Evolutionary conservation across 495 filamentous ascomycete genomes (phyloP).

Genomic region (Tuber magnatum): DNA sequence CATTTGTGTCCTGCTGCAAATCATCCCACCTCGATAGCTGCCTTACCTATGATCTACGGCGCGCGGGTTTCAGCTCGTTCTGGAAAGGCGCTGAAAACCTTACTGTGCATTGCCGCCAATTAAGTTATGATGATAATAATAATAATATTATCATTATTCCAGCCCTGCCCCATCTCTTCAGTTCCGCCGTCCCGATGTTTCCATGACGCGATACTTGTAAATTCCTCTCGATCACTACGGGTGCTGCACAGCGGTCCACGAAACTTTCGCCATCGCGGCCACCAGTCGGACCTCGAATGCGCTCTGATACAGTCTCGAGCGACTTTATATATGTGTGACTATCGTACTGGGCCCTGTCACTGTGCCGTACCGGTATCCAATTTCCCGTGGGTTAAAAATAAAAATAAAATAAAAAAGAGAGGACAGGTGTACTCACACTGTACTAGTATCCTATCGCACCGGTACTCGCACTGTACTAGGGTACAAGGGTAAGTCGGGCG

Average conservation of each 20-base stretch:
- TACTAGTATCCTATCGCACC: too few relatives aligned
- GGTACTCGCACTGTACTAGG: too few relatives aligned
- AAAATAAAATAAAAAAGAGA: too few relatives aligned
- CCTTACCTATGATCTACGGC: background rate
- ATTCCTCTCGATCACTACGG: background rate
- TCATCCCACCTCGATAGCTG: background rate
- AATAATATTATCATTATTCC: too few relatives aligned
- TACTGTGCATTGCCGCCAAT: background rate
- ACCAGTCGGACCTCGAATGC: background rate
- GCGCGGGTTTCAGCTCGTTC: background rate
- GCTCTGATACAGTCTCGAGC: background rate
- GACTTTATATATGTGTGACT: background rate
- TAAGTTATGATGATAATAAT: too few relatives aligned
- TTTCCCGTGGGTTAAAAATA: background rate
- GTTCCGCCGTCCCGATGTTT: too few relatives aligned
- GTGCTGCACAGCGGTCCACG: too few relatives aligned
- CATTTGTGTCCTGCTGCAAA: background rate
- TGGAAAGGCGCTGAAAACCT: background rate
- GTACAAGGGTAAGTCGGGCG: too few relatives aligned
- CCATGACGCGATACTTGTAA: too few relatives aligned
- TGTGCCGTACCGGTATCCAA: background rate
- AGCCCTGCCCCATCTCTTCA: background rate
- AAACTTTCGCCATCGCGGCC: too few relatives aligned
- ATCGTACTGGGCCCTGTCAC: background rate
- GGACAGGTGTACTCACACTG: too few relatives aligned